These are phyloP conservation scores for Lepidium sativum DNA, from an alignment of 345 rosid genomes.

Conservation along the genomic window DNA sequence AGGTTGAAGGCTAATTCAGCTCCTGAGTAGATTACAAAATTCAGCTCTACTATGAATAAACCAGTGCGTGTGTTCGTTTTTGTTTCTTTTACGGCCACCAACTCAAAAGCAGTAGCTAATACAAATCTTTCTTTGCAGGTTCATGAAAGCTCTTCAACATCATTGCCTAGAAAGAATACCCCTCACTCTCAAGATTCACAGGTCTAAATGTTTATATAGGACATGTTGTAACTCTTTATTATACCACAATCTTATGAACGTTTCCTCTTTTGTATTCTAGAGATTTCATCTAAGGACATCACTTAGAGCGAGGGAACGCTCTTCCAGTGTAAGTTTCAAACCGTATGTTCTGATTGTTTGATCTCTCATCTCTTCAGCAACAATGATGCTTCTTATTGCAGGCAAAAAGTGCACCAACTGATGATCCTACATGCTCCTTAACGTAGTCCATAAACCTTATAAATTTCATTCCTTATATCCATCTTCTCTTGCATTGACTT, in stretches of 20 bases:
- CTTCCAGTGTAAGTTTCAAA: constrained; percentile 16
- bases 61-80: neutral
- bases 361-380: neutral
- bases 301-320: constrained; percentile 5
- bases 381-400: constrained; percentile 4
- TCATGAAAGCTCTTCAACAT: constrained; percentile 15
- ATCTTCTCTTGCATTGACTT: constrained; percentile 1
- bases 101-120: neutral
- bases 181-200: constrained; percentile 6
- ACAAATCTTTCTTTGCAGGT: constrained; percentile 6
- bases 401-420: neutral
- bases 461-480: neutral
- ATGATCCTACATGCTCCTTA: neutral
- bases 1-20: constrained; percentile 27
- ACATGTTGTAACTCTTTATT: neutral
- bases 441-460: constrained; percentile 12
- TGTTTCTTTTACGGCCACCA: neutral
- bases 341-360: neutral
- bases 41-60: constrained; percentile 7
- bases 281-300: constrained; percentile 12
- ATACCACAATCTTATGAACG: neutral
- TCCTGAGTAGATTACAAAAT: constrained; percentile 1
- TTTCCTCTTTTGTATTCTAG: neutral
- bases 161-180: neutral
- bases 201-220: neutral